Conservation (phyloP, 2,329 filamentous ascomycete genomes). For the Plectosphaerella plurivora region DNA sequence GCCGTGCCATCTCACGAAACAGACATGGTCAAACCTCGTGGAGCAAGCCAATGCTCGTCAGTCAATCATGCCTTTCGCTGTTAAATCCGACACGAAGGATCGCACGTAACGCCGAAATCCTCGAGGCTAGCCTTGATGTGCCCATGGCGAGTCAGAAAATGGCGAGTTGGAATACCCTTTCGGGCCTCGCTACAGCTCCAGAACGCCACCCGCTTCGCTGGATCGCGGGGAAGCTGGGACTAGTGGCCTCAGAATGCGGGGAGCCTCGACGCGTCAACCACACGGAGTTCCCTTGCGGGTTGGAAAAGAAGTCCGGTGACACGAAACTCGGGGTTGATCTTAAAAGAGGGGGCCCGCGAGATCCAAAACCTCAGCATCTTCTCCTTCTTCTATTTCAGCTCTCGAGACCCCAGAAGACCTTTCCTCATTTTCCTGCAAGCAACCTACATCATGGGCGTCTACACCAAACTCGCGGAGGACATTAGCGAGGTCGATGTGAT, state of each 20-base stretch:
- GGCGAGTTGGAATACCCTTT: no score
- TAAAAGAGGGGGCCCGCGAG: background rate
- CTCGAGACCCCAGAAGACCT: background rate
- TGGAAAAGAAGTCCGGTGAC: background rate
- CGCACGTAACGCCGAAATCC: no score
- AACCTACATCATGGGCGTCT: constrained; percentile 18
- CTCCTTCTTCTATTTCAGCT: background rate
- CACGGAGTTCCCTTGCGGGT: background rate
- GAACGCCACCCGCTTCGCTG: background rate
- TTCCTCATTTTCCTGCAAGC: no score
- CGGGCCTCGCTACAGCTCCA: no score
- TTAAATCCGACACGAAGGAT: no score
- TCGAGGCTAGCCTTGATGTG: no score
- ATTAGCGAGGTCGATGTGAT: constrained; percentile 45
- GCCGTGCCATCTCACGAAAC: no score
- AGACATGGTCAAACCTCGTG: no score
- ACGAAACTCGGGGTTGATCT: background rate
- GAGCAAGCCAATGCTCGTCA: no score
- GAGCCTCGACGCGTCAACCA: no score
- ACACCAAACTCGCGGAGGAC: constrained; percentile 19
- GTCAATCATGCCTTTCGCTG: no score
- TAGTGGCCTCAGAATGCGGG: background rate
- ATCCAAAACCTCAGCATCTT: background rate
- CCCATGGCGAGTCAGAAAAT: no score
- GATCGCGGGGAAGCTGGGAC: constrained; percentile 1